These are phyloP conservation scores for Theobroma grandiflorum DNA, from an alignment of 441 rosid species.

Conservation along the genomic window DNA sequence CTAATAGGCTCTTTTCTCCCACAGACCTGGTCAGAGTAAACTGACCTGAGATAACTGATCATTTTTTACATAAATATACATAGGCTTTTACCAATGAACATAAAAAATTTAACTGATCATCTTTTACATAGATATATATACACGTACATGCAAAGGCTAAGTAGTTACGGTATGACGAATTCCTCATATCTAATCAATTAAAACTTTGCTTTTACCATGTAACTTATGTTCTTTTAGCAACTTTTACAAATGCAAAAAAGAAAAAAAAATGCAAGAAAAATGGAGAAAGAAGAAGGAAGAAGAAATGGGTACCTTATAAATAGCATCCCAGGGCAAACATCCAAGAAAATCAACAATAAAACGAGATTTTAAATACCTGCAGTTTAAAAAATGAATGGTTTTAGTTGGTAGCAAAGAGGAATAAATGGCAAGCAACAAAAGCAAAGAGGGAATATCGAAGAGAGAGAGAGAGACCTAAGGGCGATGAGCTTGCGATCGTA, in stretches of 20 bases:
- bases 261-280: not conserved
- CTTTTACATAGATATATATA: no score
- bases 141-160: not conserved
- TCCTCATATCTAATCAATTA: not conserved
- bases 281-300: not conserved
- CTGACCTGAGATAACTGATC: not conserved
- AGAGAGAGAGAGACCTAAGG: conserved; percentile 43
- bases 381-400: not conserved
- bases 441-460: not conserved
- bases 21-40: conserved; percentile 42
- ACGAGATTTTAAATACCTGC: conserved; percentile 64
- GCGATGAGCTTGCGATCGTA: conserved; percentile 59
- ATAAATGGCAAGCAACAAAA: not conserved
- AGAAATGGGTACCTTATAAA: conserved; percentile 52
- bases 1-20: conserved; percentile 62
- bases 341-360: conserved; percentile 60
- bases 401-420: not conserved
- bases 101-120: no score
- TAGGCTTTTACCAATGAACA: not conserved
- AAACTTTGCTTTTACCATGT: not conserved
- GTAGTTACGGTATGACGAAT: not conserved
- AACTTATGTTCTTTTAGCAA: not conserved
- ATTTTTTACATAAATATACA: not conserved
- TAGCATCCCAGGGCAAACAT: conserved; percentile 78
- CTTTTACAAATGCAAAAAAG: not conserved